Evolutionary conservation across 805 yeast genomes (phyloP).

Genomic region (Saccharomycopsis fodiens): DNA sequence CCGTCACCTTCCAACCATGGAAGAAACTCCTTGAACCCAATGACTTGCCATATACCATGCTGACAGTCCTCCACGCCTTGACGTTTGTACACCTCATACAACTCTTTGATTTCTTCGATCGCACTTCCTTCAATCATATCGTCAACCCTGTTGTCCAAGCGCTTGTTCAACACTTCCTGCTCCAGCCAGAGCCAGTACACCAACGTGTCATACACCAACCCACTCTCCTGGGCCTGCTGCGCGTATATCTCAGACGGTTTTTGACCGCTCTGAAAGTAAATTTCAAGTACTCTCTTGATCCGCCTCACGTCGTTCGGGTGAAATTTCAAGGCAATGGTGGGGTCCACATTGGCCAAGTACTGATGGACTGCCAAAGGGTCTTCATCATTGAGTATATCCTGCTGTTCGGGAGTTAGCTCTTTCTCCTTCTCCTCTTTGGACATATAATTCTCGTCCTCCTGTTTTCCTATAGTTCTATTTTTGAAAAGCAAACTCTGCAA

Average conservation of each 20-base stretch:
- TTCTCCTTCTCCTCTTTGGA: slow-evolving; percentile 6
- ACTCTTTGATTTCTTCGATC: slow-evolving; percentile 53
- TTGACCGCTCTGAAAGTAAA: slow-evolving; percentile 57
- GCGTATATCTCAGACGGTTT: slow-evolving; percentile 65
- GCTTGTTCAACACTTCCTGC: slow-evolving; percentile 41
- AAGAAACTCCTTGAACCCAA: slow-evolving; percentile 85
- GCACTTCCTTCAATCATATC: slow-evolving; percentile 72
- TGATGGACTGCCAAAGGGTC: slow-evolving; percentile 34
- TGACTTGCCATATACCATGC: slow-evolving; percentile 86
- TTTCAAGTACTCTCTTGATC: slow-evolving; percentile 72
- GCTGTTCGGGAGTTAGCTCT: slow-evolving; percentile 27
- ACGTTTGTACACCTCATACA: slow-evolving; percentile 39
- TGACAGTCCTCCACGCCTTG: slow-evolving; percentile 29
- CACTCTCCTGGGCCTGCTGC: slow-evolving; percentile 47
- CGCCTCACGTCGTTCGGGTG: slow-evolving; percentile 88
- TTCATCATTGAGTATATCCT: slow-evolving; percentile 42
- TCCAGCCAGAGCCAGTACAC: slow-evolving; percentile 80
- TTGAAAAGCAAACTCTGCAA: slow-evolving; percentile 68
- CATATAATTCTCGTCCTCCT: slow-evolving; percentile 1
- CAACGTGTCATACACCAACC: slow-evolving; percentile 52
- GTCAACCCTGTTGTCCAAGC: slow-evolving; percentile 79
- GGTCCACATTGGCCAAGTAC: slow-evolving; percentile 50
- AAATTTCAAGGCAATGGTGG: slow-evolving; percentile 66
- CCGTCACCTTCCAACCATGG: slow-evolving; percentile 45
- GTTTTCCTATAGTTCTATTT: slow-evolving; percentile 51